Base-by-base conservation (phyloP, 805 yeast genomes). In the Spathaspora arborariae region DNA sequence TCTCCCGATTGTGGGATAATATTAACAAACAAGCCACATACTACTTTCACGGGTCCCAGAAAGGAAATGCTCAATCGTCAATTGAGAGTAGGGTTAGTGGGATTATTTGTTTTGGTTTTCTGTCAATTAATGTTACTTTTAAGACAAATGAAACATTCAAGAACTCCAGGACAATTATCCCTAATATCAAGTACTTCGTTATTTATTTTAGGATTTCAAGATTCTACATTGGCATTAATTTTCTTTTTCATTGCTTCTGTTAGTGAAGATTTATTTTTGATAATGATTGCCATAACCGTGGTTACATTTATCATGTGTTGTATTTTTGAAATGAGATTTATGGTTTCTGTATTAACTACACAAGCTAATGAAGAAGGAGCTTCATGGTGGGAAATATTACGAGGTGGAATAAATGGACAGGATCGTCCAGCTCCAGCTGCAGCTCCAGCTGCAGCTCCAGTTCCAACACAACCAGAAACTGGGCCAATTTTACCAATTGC, bases 1-100 rank as follows among this genome's bases (percentile, higher is more conserved):
- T 88, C 96, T 0, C 97, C 97, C 0, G 96, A 91, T 59, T 91
- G 98, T 70, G 96, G 91, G 0, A 58, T 84, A 2, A 59, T 77
- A 2, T 50, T 88, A 4, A 60, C 51, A 26, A 55, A 54, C 21
- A 53, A 55, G 26, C 46, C 51, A 6, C 50, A 48, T 5, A 44
- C 46, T 3, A 47, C 47, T 3, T 53, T 70, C 27, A 46, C 65
- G 5, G 97, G 97, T 1, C 65, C 76, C n/a, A 78, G 82, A 50
- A 63, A 68, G 43, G 91, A 84, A 56, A 72, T 77, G 18, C 65
- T 60, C 30, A 57, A 60, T 37, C 45, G 52, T 4, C 57, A 43
- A 62, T 77, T 34, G 60, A 81, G 62, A 60, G 44, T 48, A 9
- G 72, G 50, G 45, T 78, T 83, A 16, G 50, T 68, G 7, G 80